phyloP scores from a whole-genome alignment of 495 filamentous ascomycete species.

The Aspergillus bridgeri region DNA sequence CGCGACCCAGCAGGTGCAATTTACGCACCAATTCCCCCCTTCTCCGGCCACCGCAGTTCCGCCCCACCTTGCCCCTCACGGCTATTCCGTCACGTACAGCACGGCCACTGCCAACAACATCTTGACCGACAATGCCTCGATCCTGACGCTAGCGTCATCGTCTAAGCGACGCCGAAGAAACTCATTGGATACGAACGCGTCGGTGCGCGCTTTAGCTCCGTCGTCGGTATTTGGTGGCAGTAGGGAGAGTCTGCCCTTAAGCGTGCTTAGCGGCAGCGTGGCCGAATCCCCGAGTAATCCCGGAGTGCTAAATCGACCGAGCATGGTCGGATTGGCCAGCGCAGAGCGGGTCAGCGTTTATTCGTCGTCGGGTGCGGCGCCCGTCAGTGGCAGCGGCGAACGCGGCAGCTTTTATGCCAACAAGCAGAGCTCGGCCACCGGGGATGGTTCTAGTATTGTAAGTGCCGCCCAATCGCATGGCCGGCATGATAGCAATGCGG shows the following conservation, averaged over 20 bases:
- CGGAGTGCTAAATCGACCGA: constrained; percentile 46
- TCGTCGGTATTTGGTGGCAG: constrained; percentile 90
- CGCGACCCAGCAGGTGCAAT: constrained; percentile 60
- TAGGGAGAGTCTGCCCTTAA: constrained; percentile 81
- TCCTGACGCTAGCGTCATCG: constrained; percentile 93
- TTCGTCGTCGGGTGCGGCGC: constrained; percentile 68
- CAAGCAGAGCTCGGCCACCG: constrained; percentile 55
- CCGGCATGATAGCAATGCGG: constrained; percentile 75
- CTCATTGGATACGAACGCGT: constrained; percentile 93
- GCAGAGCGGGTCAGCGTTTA: constrained; percentile 84
- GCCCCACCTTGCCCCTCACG: constrained; percentile 64
- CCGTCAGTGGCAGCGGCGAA: constrained; percentile 60
- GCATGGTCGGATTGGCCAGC: constrained; percentile 59
- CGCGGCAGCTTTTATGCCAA: constrained; percentile 75
- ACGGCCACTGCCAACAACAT: constrained; percentile 89
- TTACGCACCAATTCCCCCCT: constrained; percentile 86
- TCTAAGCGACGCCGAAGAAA: constrained; percentile 85
- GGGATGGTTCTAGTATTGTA: constrained; percentile 74
- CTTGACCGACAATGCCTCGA: constrained; percentile 90
- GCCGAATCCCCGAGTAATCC: constrained; percentile 50
- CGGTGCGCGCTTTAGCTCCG: constrained; percentile 85
- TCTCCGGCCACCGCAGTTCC: constrained; percentile 77
- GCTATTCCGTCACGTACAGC: constrained; percentile 78
- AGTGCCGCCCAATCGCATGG: constrained; percentile 75
- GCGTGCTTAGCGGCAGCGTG: constrained; percentile 77